These are phyloP conservation scores for Saksenaea oblongispora DNA, from an alignment of 371 early-diverging fungal species.

Conservation along the genomic window DNA sequence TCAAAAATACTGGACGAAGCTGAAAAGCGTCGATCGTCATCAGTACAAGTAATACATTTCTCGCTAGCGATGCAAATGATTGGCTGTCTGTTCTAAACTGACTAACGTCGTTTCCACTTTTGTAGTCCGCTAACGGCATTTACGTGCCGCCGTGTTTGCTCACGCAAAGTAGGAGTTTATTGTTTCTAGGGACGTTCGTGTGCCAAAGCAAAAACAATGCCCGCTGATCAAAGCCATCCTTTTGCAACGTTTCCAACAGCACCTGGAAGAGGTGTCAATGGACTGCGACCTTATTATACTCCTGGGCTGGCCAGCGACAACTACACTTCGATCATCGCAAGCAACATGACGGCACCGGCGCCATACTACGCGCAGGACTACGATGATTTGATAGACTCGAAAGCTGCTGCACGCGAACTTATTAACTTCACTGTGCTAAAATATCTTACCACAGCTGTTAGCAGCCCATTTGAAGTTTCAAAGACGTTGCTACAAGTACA, in stretches of 20 bases:
- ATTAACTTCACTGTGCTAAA: slow-evolving; percentile 68
- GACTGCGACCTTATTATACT: slow-evolving; percentile 47
- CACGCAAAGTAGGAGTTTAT: no score
- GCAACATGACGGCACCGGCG: slow-evolving; percentile 11
- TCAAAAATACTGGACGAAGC: no score
- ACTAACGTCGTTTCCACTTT: no score
- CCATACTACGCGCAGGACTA: slow-evolving; percentile 33
- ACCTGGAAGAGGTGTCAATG: slow-evolving; percentile 38
- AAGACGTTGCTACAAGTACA: slow-evolving; percentile 85
- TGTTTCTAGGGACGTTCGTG: background rate
- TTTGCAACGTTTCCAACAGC: slow-evolving; percentile 42
- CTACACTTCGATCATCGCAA: slow-evolving; percentile 35
- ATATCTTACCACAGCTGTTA: slow-evolving; percentile 64
- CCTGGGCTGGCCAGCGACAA: slow-evolving; percentile 43
- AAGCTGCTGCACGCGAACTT: slow-evolving; percentile 58
- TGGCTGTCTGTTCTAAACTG: no score
- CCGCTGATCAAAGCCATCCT: slow-evolving; percentile 39
- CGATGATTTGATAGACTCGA: slow-evolving; percentile 50
- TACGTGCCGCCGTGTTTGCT: no score
- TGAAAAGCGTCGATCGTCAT: no score
- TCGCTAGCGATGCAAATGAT: no score
- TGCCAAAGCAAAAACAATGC: slow-evolving; percentile 16
- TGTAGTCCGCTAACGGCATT: no score
- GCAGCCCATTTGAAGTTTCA: slow-evolving; percentile 75
- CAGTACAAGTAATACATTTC: no score